A percentile compares a stretch with the other conserved stretches of the same genome.
Conservation (phyloP, 306 rosid species). For the Castanea mollissima region DNA sequence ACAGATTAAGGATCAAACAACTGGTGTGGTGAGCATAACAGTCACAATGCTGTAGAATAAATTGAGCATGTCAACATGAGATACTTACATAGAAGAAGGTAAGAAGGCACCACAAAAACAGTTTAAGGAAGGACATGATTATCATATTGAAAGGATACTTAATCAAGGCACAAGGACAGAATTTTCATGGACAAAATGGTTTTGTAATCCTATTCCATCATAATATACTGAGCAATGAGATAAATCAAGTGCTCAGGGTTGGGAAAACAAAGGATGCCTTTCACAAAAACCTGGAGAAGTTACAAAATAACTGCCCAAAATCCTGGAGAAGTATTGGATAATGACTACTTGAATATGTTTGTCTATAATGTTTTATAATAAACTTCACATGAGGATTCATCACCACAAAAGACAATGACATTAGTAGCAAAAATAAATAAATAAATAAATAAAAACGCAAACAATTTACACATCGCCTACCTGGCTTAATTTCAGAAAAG, state of each 20-base stretch:
- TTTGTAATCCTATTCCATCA: neutral
- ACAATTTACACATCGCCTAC: neutral
- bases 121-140: too few species aligned
- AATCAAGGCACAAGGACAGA: neutral
- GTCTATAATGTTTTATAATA: neutral
- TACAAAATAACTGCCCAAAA: neutral
- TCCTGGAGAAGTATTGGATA: neutral
- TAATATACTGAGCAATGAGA: neutral
- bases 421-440: too few species aligned
- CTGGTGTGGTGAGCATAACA: too few species aligned
- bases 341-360: neutral
- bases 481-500: neutral
- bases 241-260: neutral
- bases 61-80: too few species aligned
- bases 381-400: neutral
- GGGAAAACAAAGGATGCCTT: neutral
- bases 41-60: too few species aligned
- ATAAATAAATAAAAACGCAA: neutral
- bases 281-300: neutral
- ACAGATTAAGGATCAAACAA: too few species aligned
- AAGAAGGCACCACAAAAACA: too few species aligned
- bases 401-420: neutral
- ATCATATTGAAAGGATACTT: too few species aligned
- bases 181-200: neutral
- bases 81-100: too few species aligned